These are phyloP conservation scores for Fraxinus excelsior DNA, from an alignment of 257 asterid genomes.

Conservation along the genomic window DNA sequence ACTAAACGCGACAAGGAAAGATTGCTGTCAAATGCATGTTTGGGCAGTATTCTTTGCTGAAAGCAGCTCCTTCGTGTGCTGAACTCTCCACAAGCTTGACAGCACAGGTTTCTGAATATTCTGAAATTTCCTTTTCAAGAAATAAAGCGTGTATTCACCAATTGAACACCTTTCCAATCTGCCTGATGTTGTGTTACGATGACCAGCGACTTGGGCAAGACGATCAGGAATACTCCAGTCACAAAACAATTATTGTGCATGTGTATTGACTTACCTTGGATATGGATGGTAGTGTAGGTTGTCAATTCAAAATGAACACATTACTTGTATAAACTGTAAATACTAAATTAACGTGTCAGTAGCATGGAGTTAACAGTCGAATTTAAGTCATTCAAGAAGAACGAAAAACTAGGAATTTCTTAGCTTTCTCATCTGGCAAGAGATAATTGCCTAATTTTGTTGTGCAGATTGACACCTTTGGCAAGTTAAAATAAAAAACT, in stretches of 20 bases:
- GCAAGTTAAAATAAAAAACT: neutral
- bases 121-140: slow-evolving; percentile 6
- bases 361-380: neutral
- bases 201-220: slow-evolving; percentile 20
- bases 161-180: slow-evolving; percentile 12
- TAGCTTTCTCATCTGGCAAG: neutral
- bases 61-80: slow-evolving; percentile 17
- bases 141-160: slow-evolving; percentile 16
- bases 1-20: slow-evolving; percentile 40
- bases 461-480: neutral
- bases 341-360: neutral
- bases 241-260: slow-evolving; percentile 1
- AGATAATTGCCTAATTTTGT: neutral
- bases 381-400: neutral
- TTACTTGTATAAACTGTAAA: neutral
- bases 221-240: slow-evolving; percentile 1
- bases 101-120: slow-evolving; percentile 19
- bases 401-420: neutral
- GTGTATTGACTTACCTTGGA: neutral
- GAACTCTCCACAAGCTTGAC: slow-evolving; percentile 26
- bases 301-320: neutral
- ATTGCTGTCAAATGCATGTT: slow-evolving; percentile 28
- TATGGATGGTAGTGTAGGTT: neutral
- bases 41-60: slow-evolving; percentile 25
- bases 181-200: slow-evolving; percentile 2